A percentile compares a stretch with the other conserved stretches of the same genome.
phyloP scores from a whole-genome alignment of 257 asterid species.

The Eustoma russellianum region DNA sequence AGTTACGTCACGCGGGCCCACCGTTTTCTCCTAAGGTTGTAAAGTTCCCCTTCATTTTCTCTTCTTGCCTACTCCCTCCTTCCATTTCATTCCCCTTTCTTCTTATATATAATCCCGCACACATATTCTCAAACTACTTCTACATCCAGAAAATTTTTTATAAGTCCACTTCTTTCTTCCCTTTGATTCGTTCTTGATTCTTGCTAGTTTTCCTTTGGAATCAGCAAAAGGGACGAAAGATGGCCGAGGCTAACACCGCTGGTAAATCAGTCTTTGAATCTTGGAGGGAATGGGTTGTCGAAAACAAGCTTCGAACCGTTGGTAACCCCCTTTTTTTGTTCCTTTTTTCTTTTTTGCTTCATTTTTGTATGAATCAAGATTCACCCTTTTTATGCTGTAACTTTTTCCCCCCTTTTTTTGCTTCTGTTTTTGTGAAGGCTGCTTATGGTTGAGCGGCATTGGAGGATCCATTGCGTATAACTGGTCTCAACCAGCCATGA shows the following conservation, averaged over 20 bases:
- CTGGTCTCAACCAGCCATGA: conserved; percentile 94
- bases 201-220: background rate
- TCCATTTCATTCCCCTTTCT: background rate
- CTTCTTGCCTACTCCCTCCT: no score
- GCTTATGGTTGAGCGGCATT: conserved; percentile 48
- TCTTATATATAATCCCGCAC: no score
- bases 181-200: background rate
- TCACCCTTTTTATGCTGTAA: background rate
- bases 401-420: background rate
- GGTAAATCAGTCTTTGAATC: conserved; percentile 28
- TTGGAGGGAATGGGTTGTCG: conserved; percentile 64
- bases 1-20: no score
- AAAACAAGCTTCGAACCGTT: conserved; percentile 73
- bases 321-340: conserved; percentile 21
- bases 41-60: conserved; percentile 12
- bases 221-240: conserved; percentile 1
- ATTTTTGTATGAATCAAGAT: background rate
- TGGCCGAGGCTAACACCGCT: conserved; percentile 47
- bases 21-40: conserved; percentile 1
- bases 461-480: conserved; percentile 85
- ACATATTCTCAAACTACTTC: no score
- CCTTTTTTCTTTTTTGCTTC: background rate
- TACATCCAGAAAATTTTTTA: no score
- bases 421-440: conserved; percentile 17
- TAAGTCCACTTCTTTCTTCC: no score